Evolutionary conservation across 1,284 basidiomycete genomes (phyloP), one percentile per base, ranked within the genome.

Genomic region (Microbotryomycetes sp.): DNA sequence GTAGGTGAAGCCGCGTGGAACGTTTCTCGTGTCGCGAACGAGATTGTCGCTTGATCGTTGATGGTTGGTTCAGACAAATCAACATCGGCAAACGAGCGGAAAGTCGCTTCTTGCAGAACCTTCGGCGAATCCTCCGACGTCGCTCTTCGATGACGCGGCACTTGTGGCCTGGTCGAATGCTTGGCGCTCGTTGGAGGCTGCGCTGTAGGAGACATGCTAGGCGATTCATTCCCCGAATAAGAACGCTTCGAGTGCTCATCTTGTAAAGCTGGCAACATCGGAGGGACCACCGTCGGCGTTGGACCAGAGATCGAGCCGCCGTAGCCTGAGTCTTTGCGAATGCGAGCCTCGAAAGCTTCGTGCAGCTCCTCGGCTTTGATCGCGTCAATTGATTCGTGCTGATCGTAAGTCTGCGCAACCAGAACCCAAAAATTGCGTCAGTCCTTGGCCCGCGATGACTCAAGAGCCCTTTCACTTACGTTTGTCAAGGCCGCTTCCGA

Each of bases 41-140:
- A 60, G 31, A 55, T 22, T 12, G 58, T 55, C 5, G 31, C 25
- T 7, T 51, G 53, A 1, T 53, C 45, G 15, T 23, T 6, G 1
- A 7, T n/a, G 5, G 14, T n/a, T 4, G 15, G 14, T 4, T 49
- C 48, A 5, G 22, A 23, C 23, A 19, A 31, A 9, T 12, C 53
- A 6, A 45, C n/a, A 4, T 48, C 29, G 1, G 53, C 53, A 28
- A 60, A 60, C 36, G 36, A 42, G 12, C 36, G 36, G 36, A 42
- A 42, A 19, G 36, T 42, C 2, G 59, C 51, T 1, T 56, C 30
- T 36, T 64, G 62, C 22, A 58, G 42, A 42, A 64, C 47, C 16
- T 26, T 32, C 9, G 62, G 62, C 32, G 62, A 64, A 16, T 64
- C 54, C 23, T 64, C 62, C 5, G 62, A 64, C 0, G 30, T 53